These are phyloP conservation scores for Rhynchosporium graminicola DNA, from an alignment of 2,329 filamentous ascomycete species.

Conservation along the genomic window DNA sequence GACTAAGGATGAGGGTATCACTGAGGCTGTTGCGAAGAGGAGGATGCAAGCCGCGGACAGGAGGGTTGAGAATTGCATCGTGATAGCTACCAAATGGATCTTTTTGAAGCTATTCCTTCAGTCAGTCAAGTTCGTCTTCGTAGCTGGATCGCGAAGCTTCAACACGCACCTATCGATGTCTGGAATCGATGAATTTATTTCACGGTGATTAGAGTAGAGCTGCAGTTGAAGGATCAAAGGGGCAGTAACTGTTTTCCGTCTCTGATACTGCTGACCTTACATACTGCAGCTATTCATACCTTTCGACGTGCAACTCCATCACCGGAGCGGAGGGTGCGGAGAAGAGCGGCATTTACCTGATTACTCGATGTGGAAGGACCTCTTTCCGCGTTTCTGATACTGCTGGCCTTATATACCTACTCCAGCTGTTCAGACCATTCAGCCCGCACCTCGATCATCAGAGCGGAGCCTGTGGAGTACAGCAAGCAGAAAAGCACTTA, in stretches of 20 bases:
- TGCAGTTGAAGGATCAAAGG: no score
- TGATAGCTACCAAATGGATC: not conserved
- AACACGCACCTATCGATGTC: not conserved
- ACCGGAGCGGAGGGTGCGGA: not conserved
- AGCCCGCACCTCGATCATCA: not conserved
- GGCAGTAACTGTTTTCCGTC: no score
- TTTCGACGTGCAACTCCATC: not conserved
- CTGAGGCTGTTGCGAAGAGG: slow-evolving; percentile 3
- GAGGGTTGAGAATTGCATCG: slow-evolving; percentile 21
- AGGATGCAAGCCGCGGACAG: slow-evolving; percentile 7
- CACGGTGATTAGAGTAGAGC: no score
- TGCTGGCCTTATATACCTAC: no score
- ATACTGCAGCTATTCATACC: no score
- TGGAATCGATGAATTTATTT: not conserved
- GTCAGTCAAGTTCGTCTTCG: not conserved
- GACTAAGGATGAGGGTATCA: slow-evolving; percentile 1
- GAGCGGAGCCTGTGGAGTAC: not conserved
- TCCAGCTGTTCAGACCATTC: no score
- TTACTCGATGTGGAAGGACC: no score
- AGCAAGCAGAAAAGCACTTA: no score
- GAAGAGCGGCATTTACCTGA: not conserved
- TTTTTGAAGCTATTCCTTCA: not conserved
- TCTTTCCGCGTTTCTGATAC: no score
- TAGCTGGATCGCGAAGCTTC: not conserved
- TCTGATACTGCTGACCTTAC: no score